Base-by-base conservation (phyloP, 352 stramenopile species). In the Stramenopiles sp. region DNA sequence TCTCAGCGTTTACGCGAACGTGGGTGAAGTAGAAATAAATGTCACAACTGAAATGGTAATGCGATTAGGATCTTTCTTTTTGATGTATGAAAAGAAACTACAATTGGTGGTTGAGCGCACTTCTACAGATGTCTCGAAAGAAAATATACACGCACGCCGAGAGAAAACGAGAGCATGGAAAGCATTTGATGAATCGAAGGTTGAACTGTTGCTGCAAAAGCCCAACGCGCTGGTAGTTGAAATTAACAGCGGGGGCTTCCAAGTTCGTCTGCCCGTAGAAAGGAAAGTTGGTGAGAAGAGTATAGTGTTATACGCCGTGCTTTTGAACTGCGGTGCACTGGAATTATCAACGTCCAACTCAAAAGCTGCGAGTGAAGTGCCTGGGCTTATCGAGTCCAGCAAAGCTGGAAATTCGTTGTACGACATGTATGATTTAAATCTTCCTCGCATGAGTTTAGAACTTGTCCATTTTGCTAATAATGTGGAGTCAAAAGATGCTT, bases 121-220 rank as follows among this genome's bases (percentile, higher is more conserved):
- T 63, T 63, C 43, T 12, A 63, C 12, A 63, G 25, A 63, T 25
- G 25, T 25, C 25, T 12, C 43, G 12, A 63, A 12, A 63, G 12
- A 63, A 18, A 25, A 12, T 18, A 12, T 63, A 18, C 43, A 63
- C 25, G 12, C 12, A 63, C 43, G 25, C 12, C 12, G 12, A 63
- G 43, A 63, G 43, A 12, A 63, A 63, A 63, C 12, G 25, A 63
- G 43, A 63, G 43, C 43, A 63, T 63, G 43, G 43, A 63, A 25
- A 63, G 12, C 43, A 63, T 63, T 63, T 63, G 43, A 63, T 63
- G 43, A 63, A 63, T 63, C 43, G 25, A 63, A 63, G 25, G 43
- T 63, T 63, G 43, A 63, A 12, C 12, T 63, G 12, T 63, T 63
- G 43, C 25, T 63, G 43, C 43, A 63, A 63, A 63, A 63, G 43